Evolutionary conservation across 2,329 filamentous ascomycete species (phyloP).

Genomic region (Trichoderma lentiforme): DNA sequence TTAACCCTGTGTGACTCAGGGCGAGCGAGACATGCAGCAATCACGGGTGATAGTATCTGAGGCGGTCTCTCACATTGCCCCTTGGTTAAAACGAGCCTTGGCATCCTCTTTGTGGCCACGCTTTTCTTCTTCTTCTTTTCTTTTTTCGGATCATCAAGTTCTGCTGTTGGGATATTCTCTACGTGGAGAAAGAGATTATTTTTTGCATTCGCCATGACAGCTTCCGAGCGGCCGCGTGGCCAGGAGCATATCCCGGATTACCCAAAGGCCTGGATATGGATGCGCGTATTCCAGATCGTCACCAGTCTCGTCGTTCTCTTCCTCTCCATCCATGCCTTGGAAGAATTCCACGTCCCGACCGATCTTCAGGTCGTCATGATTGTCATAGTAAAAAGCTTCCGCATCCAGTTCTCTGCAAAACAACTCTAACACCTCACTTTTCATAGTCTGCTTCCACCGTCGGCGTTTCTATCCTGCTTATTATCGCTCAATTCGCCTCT

Average conservation of each 20-base stretch:
- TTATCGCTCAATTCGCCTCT: neutral
- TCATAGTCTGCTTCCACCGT: neutral
- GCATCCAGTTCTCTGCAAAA: neutral
- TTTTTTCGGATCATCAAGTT: neutral
- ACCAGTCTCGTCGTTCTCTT: conserved; percentile 48
- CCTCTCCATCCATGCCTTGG: conserved; percentile 28
- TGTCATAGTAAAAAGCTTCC: neutral
- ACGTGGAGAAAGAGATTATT: neutral
- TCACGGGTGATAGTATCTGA: neutral
- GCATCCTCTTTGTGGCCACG: neutral
- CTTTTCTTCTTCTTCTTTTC: neutral
- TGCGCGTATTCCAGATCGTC: conserved; percentile 46
- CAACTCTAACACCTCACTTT: neutral
- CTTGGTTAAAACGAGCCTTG: neutral
- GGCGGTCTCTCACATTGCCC: neutral
- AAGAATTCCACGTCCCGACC: neutral
- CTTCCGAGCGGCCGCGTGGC: conserved; percentile 27
- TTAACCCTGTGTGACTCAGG: neutral
- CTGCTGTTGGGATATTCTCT: neutral
- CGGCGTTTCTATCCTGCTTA: neutral
- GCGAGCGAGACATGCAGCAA: neutral
- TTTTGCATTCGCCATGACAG: neutral
- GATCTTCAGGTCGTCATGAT: neutral
- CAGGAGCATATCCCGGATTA: conserved; percentile 46
- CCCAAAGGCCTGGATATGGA: conserved; percentile 41